Evolutionary conservation across 2,329 filamentous ascomycete genomes (phyloP).

Genomic region (Fusarium acutatum): DNA sequence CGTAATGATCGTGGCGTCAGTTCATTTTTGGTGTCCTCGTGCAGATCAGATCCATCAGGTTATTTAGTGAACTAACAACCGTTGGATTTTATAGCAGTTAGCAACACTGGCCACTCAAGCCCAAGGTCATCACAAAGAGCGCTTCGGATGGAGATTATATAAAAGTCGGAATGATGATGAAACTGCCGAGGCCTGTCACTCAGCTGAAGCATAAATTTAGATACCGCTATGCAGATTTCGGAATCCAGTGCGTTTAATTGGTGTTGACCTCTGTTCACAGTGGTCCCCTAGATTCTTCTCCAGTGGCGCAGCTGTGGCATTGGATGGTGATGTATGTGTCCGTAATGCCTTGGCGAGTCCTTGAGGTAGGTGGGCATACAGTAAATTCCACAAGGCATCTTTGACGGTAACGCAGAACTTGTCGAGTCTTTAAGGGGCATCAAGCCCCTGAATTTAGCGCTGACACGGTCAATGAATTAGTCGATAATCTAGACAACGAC

Average conservation of each 20-base stretch:
- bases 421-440: background rate
- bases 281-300: slow-evolving; percentile 9
- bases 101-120: background rate
- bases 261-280: background rate
- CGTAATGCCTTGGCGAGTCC: background rate
- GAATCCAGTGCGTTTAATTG: slow-evolving; percentile 13
- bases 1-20: slow-evolving; percentile 11
- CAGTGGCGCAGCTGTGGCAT: slow-evolving; percentile 33
- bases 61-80: background rate
- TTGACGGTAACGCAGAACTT: background rate
- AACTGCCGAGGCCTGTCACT: slow-evolving; percentile 6
- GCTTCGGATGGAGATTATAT: background rate
- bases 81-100: background rate
- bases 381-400: background rate
- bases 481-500: background rate
- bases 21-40: background rate
- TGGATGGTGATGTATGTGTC: background rate
- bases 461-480: background rate
- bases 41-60: background rate
- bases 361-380: background rate
- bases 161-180: background rate
- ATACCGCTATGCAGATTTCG: background rate
- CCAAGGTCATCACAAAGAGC: background rate
- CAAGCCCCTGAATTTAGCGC: slow-evolving; percentile 7
- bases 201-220: slow-evolving; percentile 23